These are phyloP conservation scores for Gremmenia infestans DNA, from an alignment of 2,329 filamentous ascomycete genomes.

Conservation along the genomic window DNA sequence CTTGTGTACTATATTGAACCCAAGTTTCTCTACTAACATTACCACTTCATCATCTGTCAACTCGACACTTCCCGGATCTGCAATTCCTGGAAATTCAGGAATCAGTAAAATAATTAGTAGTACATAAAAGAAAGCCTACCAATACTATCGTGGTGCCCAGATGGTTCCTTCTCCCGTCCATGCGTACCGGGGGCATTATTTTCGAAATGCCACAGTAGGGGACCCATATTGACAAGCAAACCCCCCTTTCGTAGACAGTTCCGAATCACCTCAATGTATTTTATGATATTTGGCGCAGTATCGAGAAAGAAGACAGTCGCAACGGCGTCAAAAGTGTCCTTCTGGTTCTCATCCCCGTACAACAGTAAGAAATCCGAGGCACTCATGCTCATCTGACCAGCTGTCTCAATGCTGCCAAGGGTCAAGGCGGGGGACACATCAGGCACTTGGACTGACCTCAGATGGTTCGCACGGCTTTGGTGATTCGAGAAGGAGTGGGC, in stretches of 20 bases:
- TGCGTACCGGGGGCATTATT: constrained; percentile 59
- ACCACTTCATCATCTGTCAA: constrained; percentile 85
- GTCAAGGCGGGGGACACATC: constrained; percentile 68
- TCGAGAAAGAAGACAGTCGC: constrained; percentile 95
- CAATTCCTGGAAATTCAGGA: constrained; percentile 55
- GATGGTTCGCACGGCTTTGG: constrained; percentile 64
- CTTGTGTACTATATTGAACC: constrained; percentile 67
- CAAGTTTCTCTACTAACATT: constrained; percentile 65
- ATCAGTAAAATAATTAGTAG: neutral
- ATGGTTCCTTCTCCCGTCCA: constrained; percentile 41
- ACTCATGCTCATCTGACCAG: constrained; percentile 82
- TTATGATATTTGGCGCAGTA: constrained; percentile 87
- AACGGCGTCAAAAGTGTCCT: constrained; percentile 67
- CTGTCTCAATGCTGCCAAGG: constrained; percentile 36
- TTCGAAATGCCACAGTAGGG: constrained; percentile 93
- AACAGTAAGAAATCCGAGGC: constrained; percentile 89
- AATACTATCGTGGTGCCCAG: constrained; percentile 47
- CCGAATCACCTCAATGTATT: constrained; percentile 79
- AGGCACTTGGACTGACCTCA: constrained; percentile 68
- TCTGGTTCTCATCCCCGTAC: constrained; percentile 62
- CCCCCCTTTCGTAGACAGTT: constrained; percentile 75
- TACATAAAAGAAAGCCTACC: constrained; percentile 16
- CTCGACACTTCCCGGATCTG: constrained; percentile 85
- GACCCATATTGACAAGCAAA: constrained; percentile 83
- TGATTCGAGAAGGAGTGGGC: constrained; percentile 87